Evolutionary conservation across 2,329 filamentous ascomycete genomes (phyloP).

Genomic region (Venturiaceae sp.): DNA sequence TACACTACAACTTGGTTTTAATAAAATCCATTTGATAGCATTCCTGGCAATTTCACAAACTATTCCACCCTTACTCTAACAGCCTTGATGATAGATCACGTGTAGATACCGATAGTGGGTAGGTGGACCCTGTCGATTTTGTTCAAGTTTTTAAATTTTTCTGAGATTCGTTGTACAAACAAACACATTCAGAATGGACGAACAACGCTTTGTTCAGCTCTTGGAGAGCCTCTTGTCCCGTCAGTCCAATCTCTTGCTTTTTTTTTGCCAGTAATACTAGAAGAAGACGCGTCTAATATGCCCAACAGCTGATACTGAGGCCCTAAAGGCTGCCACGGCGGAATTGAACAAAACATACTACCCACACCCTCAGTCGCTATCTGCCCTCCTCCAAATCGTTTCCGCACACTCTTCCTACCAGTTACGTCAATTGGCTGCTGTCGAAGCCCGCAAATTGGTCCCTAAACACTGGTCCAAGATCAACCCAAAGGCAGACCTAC

Average conservation of each 20-base stretch:
- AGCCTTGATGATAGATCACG: no score
- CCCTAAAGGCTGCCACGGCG: constrained; percentile 24
- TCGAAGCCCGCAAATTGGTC: constrained; percentile 78
- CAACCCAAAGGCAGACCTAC: constrained; percentile 69
- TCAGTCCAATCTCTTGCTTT: constrained; percentile 38
- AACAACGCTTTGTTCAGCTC: constrained; percentile 76
- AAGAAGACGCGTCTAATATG: constrained; percentile 17
- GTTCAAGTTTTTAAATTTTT: no score
- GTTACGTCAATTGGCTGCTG: constrained; percentile 81
- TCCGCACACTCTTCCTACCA: constrained; percentile 63
- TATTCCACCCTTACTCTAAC: no score
- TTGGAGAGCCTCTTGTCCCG: constrained; percentile 81
- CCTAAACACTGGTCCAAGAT: constrained; percentile 77
- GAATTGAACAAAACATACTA: constrained; percentile 50
- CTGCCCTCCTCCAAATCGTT: constrained; percentile 80
- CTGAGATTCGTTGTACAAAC: no score
- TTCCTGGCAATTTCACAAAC: no score
- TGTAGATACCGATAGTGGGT: no score
- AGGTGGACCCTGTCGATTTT: no score
- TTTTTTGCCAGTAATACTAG: constrained; percentile 6
- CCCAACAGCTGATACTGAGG: constrained; percentile 68
- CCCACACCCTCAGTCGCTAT: constrained; percentile 70
- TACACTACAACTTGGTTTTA: no score
- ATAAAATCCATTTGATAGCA: no score
- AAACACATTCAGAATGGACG: no score